Evolutionary conservation across 2,329 filamentous ascomycete genomes (phyloP).

Genomic region (Trichophyton equinum): DNA sequence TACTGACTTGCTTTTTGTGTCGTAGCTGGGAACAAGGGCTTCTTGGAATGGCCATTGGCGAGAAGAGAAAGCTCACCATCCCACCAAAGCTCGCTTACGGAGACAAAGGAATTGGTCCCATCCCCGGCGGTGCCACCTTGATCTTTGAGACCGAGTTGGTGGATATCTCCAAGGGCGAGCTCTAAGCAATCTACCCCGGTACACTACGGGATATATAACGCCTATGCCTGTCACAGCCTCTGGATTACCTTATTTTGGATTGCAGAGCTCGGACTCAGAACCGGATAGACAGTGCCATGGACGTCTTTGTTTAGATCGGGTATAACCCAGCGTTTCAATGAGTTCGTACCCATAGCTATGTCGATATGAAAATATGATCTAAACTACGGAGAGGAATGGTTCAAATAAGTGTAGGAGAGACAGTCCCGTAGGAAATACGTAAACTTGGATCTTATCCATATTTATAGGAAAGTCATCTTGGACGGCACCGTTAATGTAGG

Average conservation of each 20-base stretch:
- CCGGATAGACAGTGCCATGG: neutral
- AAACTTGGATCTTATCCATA: too few species aligned
- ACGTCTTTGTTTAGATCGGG: neutral
- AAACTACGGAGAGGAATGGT: neutral
- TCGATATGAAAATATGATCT: neutral
- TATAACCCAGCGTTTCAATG: neutral
- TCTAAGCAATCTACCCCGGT: slow-evolving; percentile 18
- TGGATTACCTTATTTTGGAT: neutral
- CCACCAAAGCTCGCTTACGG: slow-evolving; percentile 82
- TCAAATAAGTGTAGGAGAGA: neutral
- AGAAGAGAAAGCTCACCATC: slow-evolving; percentile 81
- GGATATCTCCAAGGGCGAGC: slow-evolving; percentile 48
- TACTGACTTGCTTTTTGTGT: neutral
- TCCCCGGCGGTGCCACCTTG: slow-evolving; percentile 68
- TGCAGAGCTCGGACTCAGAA: neutral
- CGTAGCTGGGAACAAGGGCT: slow-evolving; percentile 78
- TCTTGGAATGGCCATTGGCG: slow-evolving; percentile 87
- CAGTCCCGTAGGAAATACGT: too few species aligned
- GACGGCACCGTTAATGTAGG: neutral
- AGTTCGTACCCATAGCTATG: neutral
- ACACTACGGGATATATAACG: neutral
- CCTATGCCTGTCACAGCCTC: neutral
- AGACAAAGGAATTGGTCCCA: slow-evolving; percentile 60
- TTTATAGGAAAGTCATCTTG: too few species aligned
- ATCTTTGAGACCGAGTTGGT: slow-evolving; percentile 89